Percentiles rank a stretch among this genome's conserved stretches.
Evolutionary conservation across 768 basidiomycete species (phyloP).

Genomic region (Coprinellus micaceus): DNA sequence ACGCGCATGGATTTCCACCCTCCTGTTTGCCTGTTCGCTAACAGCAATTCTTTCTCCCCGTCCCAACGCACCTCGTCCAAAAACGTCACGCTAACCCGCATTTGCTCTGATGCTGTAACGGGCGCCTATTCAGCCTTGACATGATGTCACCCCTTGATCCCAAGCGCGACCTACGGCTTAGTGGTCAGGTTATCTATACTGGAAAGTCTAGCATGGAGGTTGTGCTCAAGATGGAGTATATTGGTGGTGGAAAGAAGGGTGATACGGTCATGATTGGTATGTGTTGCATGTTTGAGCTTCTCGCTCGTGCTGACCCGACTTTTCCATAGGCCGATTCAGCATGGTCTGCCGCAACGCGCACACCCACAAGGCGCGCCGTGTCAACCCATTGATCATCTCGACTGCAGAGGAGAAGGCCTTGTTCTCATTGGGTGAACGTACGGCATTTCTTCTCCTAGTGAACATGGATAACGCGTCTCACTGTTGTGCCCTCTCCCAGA

Average conservation of each 20-base stretch:
- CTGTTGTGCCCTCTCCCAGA: slow-evolving; percentile 40
- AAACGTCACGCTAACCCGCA: no score
- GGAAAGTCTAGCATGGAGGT: slow-evolving; percentile 80
- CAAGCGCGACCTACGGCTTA: slow-evolving; percentile 64
- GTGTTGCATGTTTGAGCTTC: no score
- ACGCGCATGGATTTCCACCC: background rate
- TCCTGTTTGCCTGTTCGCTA: no score
- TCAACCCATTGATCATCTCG: slow-evolving; percentile 58
- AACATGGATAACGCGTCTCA: no score
- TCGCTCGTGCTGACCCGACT: no score
- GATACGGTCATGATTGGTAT: slow-evolving; percentile 67
- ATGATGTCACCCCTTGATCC: slow-evolving; percentile 60
- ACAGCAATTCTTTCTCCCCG: no score
- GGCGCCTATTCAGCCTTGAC: slow-evolving; percentile 45
- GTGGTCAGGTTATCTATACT: slow-evolving; percentile 78
- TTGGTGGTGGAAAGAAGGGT: slow-evolving; percentile 43
- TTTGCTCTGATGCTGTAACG: no score
- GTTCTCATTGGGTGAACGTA: slow-evolving; percentile 66
- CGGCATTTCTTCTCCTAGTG: slow-evolving; percentile 16
- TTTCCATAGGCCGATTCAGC: slow-evolving; percentile 93
- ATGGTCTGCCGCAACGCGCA: slow-evolving; percentile 80
- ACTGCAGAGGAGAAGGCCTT: slow-evolving; percentile 63
- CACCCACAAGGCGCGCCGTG: slow-evolving; percentile 58
- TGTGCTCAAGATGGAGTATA: slow-evolving; percentile 78
- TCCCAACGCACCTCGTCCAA: no score